Percentiles rank a stretch among this genome's conserved stretches.
Conservation (phyloP, 305 asterid genomes). For the Petunia hybrid region DNA sequence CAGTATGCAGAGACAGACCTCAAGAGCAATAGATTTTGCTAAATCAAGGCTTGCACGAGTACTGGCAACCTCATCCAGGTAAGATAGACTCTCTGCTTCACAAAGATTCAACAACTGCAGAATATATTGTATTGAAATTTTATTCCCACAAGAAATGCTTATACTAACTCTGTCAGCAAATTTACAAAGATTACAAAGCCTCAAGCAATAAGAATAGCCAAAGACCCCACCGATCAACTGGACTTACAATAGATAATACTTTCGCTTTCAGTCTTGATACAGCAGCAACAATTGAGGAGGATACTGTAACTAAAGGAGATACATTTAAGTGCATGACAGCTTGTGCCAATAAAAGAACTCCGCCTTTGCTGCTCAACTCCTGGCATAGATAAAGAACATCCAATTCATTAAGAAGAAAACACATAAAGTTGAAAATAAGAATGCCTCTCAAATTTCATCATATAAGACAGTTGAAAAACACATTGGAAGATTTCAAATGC, state of each 20-base stretch:
- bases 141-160: neutral
- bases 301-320: constrained; percentile 51
- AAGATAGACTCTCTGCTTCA: constrained; percentile 91
- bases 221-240: constrained; percentile 36
- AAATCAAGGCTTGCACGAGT: constrained; percentile 65
- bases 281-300: constrained; percentile 58
- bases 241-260: constrained; percentile 91
- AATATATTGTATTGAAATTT: neutral
- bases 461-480: constrained; percentile 1
- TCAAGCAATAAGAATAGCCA: constrained; percentile 13
- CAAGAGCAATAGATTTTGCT: constrained; percentile 79
- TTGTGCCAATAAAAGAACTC: constrained; percentile 74
- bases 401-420: constrained; percentile 38
- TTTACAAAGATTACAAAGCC: constrained; percentile 8
- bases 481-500: constrained; percentile 9
- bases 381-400: constrained; percentile 44
- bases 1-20: constrained; percentile 57
- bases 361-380: constrained; percentile 95
- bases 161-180: constrained; percentile 16
- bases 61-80: constrained; percentile 96
- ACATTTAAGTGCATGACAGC: constrained; percentile 71
- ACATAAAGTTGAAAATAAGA: constrained; percentile 2
- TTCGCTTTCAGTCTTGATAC: constrained; percentile 87
- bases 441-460: constrained; percentile 3
- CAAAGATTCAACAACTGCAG: constrained; percentile 94